Evolutionary conservation across 768 basidiomycete genomes (phyloP).

Genomic region (Gloeopeniophorella convolvens): DNA sequence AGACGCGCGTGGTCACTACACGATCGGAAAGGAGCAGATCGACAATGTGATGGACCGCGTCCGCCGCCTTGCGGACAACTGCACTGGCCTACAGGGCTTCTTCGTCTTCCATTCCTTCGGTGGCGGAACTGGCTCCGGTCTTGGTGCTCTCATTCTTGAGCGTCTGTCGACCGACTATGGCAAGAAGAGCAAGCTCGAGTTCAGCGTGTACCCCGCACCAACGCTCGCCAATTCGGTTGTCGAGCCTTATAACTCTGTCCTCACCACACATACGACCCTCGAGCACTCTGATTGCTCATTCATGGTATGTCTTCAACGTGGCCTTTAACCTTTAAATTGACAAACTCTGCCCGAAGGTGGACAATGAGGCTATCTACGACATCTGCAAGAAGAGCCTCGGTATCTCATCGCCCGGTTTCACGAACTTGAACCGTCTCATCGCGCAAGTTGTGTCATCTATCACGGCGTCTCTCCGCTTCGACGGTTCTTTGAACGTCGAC

Average conservation of each 20-base stretch:
- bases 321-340: background rate
- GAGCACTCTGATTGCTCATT: conserved; percentile 99
- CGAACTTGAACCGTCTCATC: conserved; percentile 61
- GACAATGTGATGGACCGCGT: conserved; percentile 97
- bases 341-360: conserved; percentile 27
- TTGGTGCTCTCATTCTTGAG: conserved; percentile 95
- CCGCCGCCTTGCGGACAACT: conserved; percentile 95
- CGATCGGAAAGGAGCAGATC: conserved; percentile 96
- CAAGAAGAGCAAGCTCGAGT: conserved; percentile 99
- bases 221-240: conserved; percentile 94
- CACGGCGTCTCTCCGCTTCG: conserved; percentile 50
- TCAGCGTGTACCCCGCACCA: conserved; percentile 95
- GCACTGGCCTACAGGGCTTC: conserved; percentile 97
- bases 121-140: conserved; percentile 98
- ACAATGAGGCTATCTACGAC: conserved; percentile 67
- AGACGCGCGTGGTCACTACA: conserved; percentile 99
- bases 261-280: conserved; percentile 97
- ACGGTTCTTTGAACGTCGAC: conserved; percentile 62
- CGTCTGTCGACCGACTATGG: conserved; percentile 97
- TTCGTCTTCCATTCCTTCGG: conserved; percentile 99
- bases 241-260: conserved; percentile 96
- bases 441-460: conserved; percentile 53
- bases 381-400: conserved; percentile 54
- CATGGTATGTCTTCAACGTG: conserved; percentile 56
- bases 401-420: conserved; percentile 52